Evolutionary conservation across 768 basidiomycete genomes (phyloP).

Genomic region (Mrakia frigida): DNA sequence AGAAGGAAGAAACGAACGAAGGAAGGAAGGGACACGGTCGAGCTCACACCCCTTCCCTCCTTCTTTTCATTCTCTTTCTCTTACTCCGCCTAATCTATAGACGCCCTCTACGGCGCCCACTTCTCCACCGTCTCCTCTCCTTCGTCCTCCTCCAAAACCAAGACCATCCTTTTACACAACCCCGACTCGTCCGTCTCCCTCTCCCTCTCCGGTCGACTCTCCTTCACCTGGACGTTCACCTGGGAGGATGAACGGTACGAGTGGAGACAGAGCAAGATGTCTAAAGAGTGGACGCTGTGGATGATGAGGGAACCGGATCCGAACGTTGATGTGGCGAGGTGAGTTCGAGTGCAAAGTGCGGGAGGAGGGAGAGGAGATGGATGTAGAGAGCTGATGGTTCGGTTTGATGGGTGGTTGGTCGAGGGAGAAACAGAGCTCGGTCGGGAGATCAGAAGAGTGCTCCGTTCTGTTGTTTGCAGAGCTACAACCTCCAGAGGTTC

Average conservation of each 20-base stretch:
- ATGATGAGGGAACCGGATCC: slow-evolving; percentile 17
- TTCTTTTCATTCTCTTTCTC: not conserved
- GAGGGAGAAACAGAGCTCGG: not conserved
- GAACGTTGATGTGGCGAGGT: slow-evolving; percentile 23
- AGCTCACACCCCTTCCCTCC: not conserved
- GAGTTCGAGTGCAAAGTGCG: not conserved
- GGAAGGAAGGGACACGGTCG: not conserved
- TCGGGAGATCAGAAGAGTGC: not conserved
- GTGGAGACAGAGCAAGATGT: slow-evolving; percentile 16
- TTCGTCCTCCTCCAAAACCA: not conserved
- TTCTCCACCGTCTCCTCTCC: not conserved
- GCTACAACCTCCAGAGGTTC: slow-evolving; percentile 28
- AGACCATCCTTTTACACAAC: slow-evolving; percentile 4
- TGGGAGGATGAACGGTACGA: slow-evolving; percentile 22
- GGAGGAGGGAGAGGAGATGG: too few species aligned
- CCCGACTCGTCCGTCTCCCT: slow-evolving; percentile 4
- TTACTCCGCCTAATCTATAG: not conserved
- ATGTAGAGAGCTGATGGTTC: not conserved
- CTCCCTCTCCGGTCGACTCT: not conserved
- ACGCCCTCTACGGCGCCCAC: slow-evolving; percentile 19
- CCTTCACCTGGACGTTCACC: slow-evolving; percentile 10
- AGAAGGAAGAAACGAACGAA: not conserved
- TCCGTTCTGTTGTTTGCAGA: slow-evolving; percentile 1
- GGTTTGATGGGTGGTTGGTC: not conserved
- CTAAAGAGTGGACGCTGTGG: slow-evolving; percentile 22